Evolutionary conservation across 768 basidiomycete genomes (phyloP).

Genomic region (Russula sp.): DNA sequence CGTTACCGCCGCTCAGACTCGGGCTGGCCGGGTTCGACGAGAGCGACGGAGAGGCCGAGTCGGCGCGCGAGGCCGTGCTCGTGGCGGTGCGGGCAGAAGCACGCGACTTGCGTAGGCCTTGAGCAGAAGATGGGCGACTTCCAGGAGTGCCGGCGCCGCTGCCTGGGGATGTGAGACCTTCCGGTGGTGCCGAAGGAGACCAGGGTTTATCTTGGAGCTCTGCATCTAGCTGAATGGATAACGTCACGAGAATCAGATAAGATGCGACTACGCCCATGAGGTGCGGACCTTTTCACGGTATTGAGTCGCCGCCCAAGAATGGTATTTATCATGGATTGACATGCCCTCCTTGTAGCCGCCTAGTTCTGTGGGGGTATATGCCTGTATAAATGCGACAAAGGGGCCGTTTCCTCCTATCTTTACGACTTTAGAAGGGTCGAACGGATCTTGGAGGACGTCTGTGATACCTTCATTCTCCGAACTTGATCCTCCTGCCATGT

Average conservation of each 20-base stretch:
- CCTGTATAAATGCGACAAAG: slow-evolving; percentile 72
- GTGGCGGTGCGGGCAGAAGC: slow-evolving; percentile 53
- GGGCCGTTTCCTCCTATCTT: slow-evolving; percentile 86
- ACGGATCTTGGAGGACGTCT: slow-evolving; percentile 1
- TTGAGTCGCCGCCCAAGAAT: slow-evolving; percentile 90
- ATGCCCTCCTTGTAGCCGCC: slow-evolving; percentile 63
- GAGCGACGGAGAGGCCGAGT: slow-evolving; percentile 52
- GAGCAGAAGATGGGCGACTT: slow-evolving; percentile 59
- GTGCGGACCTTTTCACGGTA: slow-evolving; percentile 83
- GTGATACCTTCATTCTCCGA: slow-evolving; percentile 75
- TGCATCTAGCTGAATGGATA: slow-evolving; percentile 61
- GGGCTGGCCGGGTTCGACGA: slow-evolving; percentile 34
- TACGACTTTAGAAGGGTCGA: slow-evolving; percentile 9
- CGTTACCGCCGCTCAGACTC: slow-evolving; percentile 39
- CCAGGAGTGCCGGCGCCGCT: slow-evolving; percentile 40
- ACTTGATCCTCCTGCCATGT: slow-evolving; percentile 91
- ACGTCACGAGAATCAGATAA: neutral
- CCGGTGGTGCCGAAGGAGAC: slow-evolving; percentile 69
- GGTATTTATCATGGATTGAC: slow-evolving; percentile 72
- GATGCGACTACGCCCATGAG: neutral
- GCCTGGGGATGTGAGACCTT: slow-evolving; percentile 34
- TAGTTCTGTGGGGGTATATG: slow-evolving; percentile 58
- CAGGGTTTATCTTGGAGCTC: slow-evolving; percentile 69
- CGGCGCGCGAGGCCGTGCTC: slow-evolving; percentile 43
- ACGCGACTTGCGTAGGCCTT: slow-evolving; percentile 85